These are phyloP conservation scores for Coniophora puteana DNA, from an alignment of 1,284 basidiomycete species.

Conservation along the genomic window DNA sequence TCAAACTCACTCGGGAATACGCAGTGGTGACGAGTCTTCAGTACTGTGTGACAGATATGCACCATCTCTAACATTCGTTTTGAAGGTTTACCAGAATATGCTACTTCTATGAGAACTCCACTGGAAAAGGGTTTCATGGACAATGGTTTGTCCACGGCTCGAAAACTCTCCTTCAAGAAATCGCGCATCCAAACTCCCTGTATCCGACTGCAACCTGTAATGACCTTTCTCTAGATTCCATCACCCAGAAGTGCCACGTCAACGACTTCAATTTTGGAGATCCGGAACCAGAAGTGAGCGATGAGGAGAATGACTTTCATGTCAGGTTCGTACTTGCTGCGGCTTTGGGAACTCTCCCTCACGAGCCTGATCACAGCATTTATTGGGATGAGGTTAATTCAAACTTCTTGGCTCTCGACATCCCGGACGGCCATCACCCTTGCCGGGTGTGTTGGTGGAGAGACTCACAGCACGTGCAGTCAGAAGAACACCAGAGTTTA, in stretches of 20 bases:
- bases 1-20: constrained; percentile 45
- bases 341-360: no score
- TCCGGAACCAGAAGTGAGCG: constrained; percentile 40
- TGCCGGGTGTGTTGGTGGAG: no score
- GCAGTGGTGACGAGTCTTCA: constrained; percentile 49
- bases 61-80: not conserved
- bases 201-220: constrained; percentile 52
- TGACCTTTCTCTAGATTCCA: constrained; percentile 44
- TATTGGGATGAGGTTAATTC: no score
- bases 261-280: constrained; percentile 36
- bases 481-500: no score
- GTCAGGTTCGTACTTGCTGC: constrained; percentile 38
- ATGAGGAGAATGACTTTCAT: constrained; percentile 47
- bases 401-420: no score
- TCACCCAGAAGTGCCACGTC: constrained; percentile 53
- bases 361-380: no score
- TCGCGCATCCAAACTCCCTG: constrained; percentile 54
- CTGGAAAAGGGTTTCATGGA: constrained; percentile 52
- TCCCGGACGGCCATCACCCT: no score
- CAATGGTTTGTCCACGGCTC: constrained; percentile 67
- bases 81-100: constrained; percentile 61
- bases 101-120: constrained; percentile 48
- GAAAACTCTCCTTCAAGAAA: constrained; percentile 60
- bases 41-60: constrained; percentile 3
- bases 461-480: no score